Percentiles rank a stretch among this genome's conserved stretches.
Evolutionary conservation across 345 rosid genomes (phyloP).

Genomic region (Arabis alpina): DNA sequence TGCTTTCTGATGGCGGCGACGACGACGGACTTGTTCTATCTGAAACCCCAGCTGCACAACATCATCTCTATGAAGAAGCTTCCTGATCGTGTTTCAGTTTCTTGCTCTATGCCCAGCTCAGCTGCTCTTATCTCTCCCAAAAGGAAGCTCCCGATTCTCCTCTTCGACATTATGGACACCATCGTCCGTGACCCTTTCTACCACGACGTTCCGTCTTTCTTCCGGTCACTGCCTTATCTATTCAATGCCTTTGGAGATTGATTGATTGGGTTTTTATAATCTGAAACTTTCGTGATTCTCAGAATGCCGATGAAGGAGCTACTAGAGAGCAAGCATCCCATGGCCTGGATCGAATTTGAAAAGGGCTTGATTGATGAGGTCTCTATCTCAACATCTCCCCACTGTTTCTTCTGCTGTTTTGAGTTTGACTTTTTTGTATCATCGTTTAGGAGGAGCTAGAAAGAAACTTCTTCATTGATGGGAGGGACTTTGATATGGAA

Average conservation of each 20-base stretch:
- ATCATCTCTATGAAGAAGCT: not conserved
- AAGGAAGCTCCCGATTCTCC: slow-evolving; percentile 83
- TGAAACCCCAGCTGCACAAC: not conserved
- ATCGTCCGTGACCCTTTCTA: slow-evolving; percentile 95
- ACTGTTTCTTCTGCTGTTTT: not conserved
- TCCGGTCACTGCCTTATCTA: slow-evolving; percentile 49
- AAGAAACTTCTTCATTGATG: slow-evolving; percentile 79
- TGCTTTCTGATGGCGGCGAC: slow-evolving; percentile 29
- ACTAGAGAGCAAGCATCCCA: slow-evolving; percentile 79
- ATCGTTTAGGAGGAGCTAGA: slow-evolving; percentile 67
- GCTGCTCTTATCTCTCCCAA: not conserved
- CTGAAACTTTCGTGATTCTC: not conserved
- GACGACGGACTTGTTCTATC: not conserved
- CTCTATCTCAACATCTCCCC: slow-evolving; percentile 15
- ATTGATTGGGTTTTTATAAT: too few species aligned
- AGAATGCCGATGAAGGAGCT: slow-evolving; percentile 84
- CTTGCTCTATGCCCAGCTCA: not conserved
- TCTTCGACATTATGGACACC: slow-evolving; percentile 96
- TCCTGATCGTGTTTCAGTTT: not conserved
- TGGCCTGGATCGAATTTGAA: slow-evolving; percentile 90
- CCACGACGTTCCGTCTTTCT: slow-evolving; percentile 82
- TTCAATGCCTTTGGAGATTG: too few species aligned
- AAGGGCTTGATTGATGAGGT: slow-evolving; percentile 87
- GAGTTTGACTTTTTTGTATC: slow-evolving; percentile 20
- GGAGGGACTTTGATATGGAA: slow-evolving; percentile 83